These are phyloP conservation scores for Pisolithus microcarpus DNA, from an alignment of 768 basidiomycete genomes.

Conservation along the genomic window DNA sequence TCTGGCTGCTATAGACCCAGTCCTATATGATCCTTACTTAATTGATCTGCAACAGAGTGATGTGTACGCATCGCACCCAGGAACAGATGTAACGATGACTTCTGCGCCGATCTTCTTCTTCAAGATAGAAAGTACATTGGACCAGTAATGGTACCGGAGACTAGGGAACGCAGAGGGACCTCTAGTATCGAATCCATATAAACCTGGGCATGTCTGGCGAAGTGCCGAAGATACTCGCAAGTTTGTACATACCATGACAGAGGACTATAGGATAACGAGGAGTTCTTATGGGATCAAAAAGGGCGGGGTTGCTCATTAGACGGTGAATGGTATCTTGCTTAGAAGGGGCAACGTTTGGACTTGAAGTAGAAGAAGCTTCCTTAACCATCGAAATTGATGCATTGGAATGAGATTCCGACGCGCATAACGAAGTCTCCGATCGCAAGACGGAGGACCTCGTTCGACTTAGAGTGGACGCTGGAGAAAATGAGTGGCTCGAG, in stretches of 20 bases:
- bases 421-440: background rate
- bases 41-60: background rate
- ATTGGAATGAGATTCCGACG: conserved; percentile 3
- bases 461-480: background rate
- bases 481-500: background rate
- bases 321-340: conserved; percentile 52
- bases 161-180: conserved; percentile 79
- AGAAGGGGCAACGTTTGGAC: conserved; percentile 14
- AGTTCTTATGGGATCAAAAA: conserved; percentile 69
- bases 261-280: conserved; percentile 90
- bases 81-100: conserved; percentile 93
- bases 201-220: conserved; percentile 39
- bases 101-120: conserved; percentile 80
- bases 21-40: conserved; percentile 43
- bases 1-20: conserved; percentile 81
- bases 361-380: background rate
- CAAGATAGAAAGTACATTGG: conserved; percentile 74
- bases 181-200: conserved; percentile 92
- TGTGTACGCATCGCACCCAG: conserved; percentile 51
- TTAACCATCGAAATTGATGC: conserved; percentile 10
- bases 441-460: background rate
- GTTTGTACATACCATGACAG: conserved; percentile 68
- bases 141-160: conserved; percentile 91
- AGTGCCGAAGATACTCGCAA: background rate
- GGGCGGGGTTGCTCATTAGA: conserved; percentile 66